phyloP scores from a whole-genome alignment of 805 yeast genomes.

The Metschnikowia similis region DNA sequence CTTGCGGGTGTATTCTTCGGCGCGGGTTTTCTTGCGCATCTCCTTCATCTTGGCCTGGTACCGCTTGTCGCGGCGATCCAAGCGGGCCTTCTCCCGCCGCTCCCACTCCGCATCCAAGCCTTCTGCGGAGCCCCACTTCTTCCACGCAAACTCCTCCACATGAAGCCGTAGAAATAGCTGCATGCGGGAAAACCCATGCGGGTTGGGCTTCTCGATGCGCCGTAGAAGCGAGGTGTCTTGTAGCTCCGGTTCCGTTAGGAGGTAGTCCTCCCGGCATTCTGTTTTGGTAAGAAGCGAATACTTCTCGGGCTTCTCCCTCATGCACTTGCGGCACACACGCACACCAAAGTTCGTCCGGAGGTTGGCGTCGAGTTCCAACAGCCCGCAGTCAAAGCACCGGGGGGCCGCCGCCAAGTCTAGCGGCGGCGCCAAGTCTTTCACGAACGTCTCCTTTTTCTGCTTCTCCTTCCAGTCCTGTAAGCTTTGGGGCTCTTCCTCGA shows the following conservation, averaged over 20 bases:
- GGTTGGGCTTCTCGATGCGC: constrained; percentile 86
- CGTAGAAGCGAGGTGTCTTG: constrained; percentile 64
- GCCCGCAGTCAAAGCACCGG: constrained; percentile 76
- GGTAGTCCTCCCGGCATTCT: constrained; percentile 88
- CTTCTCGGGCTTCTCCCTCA: constrained; percentile 72
- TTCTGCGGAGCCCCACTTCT: constrained; percentile 92
- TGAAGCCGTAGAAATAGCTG: constrained; percentile 85
- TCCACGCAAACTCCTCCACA: constrained; percentile 88
- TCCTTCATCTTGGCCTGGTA: constrained; percentile 75
- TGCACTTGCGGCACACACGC: constrained; percentile 79
- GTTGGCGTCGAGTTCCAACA: constrained; percentile 76
- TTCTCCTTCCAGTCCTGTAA: constrained; percentile 47
- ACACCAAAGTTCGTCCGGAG: constrained; percentile 62
- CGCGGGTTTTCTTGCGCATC: constrained; percentile 88
- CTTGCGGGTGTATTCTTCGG: constrained; percentile 79
- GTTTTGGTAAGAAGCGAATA: constrained; percentile 91
- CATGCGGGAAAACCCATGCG: constrained; percentile 92
- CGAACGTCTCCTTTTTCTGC: constrained; percentile 35
- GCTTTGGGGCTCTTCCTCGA: constrained; percentile 41
- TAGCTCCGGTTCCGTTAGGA: constrained; percentile 90
- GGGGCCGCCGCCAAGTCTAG: constrained; percentile 70
- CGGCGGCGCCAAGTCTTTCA: constrained; percentile 65
- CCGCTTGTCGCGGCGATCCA: constrained; percentile 70
- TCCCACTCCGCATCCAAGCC: constrained; percentile 92
- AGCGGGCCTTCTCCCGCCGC: constrained; percentile 66